Base-by-base conservation (phyloP, 2,329 filamentous ascomycete species). In the Neonectria sp. region DNA sequence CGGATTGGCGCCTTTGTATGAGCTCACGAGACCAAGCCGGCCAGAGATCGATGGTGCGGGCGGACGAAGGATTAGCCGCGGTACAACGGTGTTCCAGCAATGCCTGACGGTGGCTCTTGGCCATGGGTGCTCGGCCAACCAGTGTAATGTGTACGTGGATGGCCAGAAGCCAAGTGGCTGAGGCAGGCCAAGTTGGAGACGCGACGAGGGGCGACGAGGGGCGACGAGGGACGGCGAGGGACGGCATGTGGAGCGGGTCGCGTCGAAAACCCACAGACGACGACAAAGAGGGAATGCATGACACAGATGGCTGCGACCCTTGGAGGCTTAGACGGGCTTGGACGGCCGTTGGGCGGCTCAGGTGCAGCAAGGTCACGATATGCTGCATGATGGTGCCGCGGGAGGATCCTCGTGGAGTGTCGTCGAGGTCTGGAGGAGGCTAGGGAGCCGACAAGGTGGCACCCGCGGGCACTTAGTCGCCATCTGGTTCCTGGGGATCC, bases 1-100 rank as follows among this genome's bases (percentile, higher is more conserved):
- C 80, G 81, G 58, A 78, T 83, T 17, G 84, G 82, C 45, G 79
- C 78, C 57, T 91, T 91, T 80, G 80, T 83, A 72, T 89, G 79
- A 86, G 65, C 37, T 60, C 48, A 53, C 49, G 63, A 71, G 51
- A 53, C 67, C 70, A 74, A 74, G 29, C 63, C 45, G 45, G 69
- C n/a, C n/a, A 55, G 55, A 29, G 53, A 49, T 52, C 59, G 59
- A 62, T 63, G 67, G 65, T 62, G 65, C 55, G 55, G 67, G 68
- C 64, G 63, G 64, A 60, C 55, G 49, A 56, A 33, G 55, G 57
- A 68, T 55, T 63, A 63, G 51, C 59, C 57, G 67, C 68, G 67
- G 65, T 62, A 58, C 40, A 62, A 65, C 43, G 59, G 55, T 68
- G 49, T 68, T 64, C 45, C 70, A 65, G 62, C 71, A 45, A 71